Percentiles rank a stretch among this genome's conserved stretches.
Evolutionary conservation across 768 basidiomycete genomes (phyloP).

Genomic region (Hygrocybe punicea): DNA sequence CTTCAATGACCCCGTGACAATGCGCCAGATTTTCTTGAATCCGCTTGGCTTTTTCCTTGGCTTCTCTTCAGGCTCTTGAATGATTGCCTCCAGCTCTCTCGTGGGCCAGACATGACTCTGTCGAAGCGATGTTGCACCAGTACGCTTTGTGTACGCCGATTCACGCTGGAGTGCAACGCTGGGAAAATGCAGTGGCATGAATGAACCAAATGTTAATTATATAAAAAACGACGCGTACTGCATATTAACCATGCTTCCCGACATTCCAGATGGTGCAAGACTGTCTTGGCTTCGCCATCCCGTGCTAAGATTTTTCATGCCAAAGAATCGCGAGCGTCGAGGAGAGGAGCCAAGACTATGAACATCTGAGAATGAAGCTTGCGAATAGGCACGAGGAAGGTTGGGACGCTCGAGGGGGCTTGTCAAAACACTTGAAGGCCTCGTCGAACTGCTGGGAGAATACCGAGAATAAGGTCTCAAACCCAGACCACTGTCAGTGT

Average conservation of each 20-base stretch:
- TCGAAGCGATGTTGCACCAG: conserved; percentile 29
- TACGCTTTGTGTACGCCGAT: conserved; percentile 30
- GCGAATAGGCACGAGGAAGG: conserved; percentile 66
- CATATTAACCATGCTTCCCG: conserved; percentile 91
- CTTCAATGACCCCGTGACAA: conserved; percentile 61
- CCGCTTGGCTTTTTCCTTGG: conserved; percentile 78
- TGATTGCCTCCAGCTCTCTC: conserved; percentile 21
- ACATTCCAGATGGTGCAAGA: conserved; percentile 73
- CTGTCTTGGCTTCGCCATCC: conserved; percentile 81
- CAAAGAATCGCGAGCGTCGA: conserved; percentile 73
- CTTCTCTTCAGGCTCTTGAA: conserved; percentile 40
- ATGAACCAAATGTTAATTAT: conserved; percentile 5
- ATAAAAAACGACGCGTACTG: conserved; percentile 58
- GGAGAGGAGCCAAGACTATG: conserved; percentile 74
- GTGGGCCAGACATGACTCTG: conserved; percentile 55
- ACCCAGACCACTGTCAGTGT: conserved; percentile 56
- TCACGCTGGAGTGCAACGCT: conserved; percentile 81
- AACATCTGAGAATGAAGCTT: conserved; percentile 76
- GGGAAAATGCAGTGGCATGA: conserved; percentile 6
- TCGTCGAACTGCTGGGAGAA: conserved; percentile 48
- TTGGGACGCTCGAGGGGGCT: conserved; percentile 57
- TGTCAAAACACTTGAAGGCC: conserved; percentile 62
- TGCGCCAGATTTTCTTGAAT: conserved; percentile 76
- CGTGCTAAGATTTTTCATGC: conserved; percentile 63
- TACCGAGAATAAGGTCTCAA: conserved; percentile 59